These are phyloP conservation scores for Xanthoparmelia taractica DNA, from an alignment of 495 filamentous ascomycete species.

Conservation along the genomic window DNA sequence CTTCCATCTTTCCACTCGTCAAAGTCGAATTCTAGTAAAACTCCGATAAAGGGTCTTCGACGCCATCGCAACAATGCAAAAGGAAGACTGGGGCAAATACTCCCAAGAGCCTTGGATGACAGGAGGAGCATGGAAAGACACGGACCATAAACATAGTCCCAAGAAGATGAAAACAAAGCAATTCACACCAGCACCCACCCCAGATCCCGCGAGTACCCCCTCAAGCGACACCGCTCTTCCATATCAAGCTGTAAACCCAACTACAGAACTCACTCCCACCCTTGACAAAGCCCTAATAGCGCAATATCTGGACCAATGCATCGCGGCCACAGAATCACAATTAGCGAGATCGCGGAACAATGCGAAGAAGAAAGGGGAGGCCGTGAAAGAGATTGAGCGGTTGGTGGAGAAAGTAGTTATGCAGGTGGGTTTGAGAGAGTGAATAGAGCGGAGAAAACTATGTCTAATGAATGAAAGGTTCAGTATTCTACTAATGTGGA, in stretches of 20 bases:
- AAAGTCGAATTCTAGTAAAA: background rate
- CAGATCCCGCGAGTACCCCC: background rate
- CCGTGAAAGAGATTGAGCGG: background rate
- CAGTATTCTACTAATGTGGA: too few species aligned
- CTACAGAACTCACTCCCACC: background rate
- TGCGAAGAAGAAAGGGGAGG: background rate
- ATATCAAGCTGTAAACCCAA: background rate
- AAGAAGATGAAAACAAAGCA: background rate
- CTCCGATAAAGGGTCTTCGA: background rate
- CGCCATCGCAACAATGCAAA: background rate
- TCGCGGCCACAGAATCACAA: background rate
- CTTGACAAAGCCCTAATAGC: background rate
- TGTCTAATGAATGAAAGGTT: too few species aligned
- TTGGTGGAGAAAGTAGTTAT: background rate
- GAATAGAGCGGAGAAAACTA: background rate
- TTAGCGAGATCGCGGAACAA: background rate
- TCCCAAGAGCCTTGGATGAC: background rate
- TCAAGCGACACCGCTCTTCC: background rate
- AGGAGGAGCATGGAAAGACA: background rate
- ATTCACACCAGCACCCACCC: background rate
- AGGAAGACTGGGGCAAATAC: background rate
- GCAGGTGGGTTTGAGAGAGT: background rate
- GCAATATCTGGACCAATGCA: background rate
- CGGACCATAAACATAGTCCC: background rate
- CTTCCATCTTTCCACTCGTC: background rate